Conservation (phyloP, 441 rosid genomes). For the Erodium moschatum region DNA sequence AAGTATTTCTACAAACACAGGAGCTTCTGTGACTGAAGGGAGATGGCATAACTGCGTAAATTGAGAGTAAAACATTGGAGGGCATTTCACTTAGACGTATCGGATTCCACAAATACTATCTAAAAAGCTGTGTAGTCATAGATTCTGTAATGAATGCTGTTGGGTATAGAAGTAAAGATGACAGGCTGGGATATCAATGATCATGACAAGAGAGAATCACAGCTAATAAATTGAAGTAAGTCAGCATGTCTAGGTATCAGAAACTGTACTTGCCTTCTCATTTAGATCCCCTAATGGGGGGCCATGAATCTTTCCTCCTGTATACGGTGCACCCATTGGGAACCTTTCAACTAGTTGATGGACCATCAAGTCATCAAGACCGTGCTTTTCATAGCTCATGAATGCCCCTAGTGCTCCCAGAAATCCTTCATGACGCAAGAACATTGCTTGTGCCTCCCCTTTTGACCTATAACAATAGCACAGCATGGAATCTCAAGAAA, state of each 20-base stretch:
- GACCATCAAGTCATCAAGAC: conserved; percentile 88
- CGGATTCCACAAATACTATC: not conserved
- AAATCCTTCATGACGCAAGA: conserved; percentile 97
- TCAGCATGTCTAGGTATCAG: conserved; percentile 12
- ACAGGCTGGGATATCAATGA: conserved; percentile 3
- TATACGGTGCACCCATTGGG: conserved; percentile 98
- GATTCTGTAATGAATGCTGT: not conserved
- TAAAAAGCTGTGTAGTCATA: not conserved
- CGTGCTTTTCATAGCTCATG: conserved; percentile 97
- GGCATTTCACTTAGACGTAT: not conserved
- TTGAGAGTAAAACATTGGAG: not conserved
- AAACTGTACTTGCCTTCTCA: conserved; percentile 66
- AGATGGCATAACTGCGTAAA: conserved; percentile 7
- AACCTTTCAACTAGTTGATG: conserved; percentile 97
- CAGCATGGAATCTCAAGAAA: conserved; percentile 14
- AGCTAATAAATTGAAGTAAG: conserved; percentile 9
- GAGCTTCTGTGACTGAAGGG: conserved; percentile 1
- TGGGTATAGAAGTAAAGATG: not conserved
- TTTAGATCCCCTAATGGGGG: conserved; percentile 90
- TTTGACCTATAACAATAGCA: conserved; percentile 59
- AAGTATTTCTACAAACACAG: conserved; percentile 6
- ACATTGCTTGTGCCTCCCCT: conserved; percentile 95
- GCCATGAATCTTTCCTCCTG: conserved; percentile 88
- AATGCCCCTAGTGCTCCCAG: conserved; percentile 97
- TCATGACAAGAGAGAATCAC: conserved; percentile 8